A percentile compares a stretch with the other conserved stretches of the same genome.
phyloP scores from a whole-genome alignment of 2,329 filamentous ascomycete species.

The Penicillium verrucosum region DNA sequence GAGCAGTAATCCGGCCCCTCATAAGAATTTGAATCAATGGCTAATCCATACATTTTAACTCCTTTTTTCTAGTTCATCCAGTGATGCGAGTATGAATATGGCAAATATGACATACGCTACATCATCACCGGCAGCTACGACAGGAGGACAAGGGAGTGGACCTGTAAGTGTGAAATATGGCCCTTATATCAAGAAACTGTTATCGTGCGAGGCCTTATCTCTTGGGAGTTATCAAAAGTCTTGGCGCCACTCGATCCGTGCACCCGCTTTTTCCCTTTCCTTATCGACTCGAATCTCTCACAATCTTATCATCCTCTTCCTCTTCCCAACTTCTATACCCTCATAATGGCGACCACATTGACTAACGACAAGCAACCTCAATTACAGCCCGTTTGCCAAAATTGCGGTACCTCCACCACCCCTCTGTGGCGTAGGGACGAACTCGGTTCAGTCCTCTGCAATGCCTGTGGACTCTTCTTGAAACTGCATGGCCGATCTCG shows the following conservation, averaged over 20 bases:
- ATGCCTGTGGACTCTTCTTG: constrained; percentile 94
- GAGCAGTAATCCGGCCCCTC: constrained; percentile 10
- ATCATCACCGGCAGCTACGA: constrained; percentile 62
- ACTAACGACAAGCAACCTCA: constrained; percentile 55
- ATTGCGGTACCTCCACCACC: constrained; percentile 92
- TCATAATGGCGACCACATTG: constrained; percentile 45
- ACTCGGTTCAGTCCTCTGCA: constrained; percentile 91
- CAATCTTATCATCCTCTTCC: constrained; percentile 41
- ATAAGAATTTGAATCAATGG: constrained; percentile 12
- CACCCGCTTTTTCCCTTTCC: constrained; percentile 40
- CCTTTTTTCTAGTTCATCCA: constrained; percentile 29
- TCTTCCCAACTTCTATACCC: constrained; percentile 16
- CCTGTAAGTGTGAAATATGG: constrained; percentile 37
- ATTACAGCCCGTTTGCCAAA: constrained; percentile 92
- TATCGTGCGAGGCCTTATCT: constrained; percentile 26
- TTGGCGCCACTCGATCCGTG: constrained; percentile 37
- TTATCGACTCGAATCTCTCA: constrained; percentile 48
- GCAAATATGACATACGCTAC: constrained; percentile 61
- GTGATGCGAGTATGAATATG: constrained; percentile 52
- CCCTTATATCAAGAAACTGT: constrained; percentile 5
- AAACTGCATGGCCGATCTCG: constrained; percentile 92
- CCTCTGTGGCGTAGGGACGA: constrained; percentile 98
- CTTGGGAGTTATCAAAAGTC: constrained; percentile 25
- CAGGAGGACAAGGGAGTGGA: constrained; percentile 57
- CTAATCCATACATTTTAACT: constrained; percentile 16